These are phyloP conservation scores for Tetracladium setigerum DNA, from an alignment of 495 filamentous ascomycete species.

Conservation along the genomic window DNA sequence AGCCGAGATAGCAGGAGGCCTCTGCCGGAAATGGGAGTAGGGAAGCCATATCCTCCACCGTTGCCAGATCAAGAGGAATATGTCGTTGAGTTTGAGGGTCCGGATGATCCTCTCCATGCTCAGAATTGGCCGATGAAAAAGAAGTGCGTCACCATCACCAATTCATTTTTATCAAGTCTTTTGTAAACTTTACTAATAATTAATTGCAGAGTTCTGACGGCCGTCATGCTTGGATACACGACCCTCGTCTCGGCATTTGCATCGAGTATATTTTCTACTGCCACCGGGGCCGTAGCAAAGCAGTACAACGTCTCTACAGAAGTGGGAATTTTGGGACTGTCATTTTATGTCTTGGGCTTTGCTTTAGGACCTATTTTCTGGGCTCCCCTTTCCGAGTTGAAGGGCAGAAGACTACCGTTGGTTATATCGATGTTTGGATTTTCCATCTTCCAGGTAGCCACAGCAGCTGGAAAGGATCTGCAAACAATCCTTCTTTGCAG, in stretches of 20 bases:
- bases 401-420: constrained; percentile 65
- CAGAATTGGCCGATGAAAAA: constrained; percentile 75
- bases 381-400: constrained; percentile 73
- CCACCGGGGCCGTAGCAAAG: constrained; percentile 41
- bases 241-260: constrained; percentile 71
- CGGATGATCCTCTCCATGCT: constrained; percentile 71
- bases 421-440: constrained; percentile 72
- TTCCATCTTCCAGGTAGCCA: constrained; percentile 63
- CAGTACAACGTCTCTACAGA: constrained; percentile 49
- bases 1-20: constrained; percentile 47
- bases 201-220: constrained; percentile 45
- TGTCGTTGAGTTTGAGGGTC: constrained; percentile 80
- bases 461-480: constrained; percentile 67
- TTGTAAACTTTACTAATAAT: constrained; percentile 1
- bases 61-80: constrained; percentile 72
- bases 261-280: constrained; percentile 60
- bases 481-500: constrained; percentile 78
- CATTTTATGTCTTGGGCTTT: constrained; percentile 65
- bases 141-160: constrained; percentile 46
- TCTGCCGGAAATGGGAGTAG: constrained; percentile 54
- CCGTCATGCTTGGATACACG: constrained; percentile 69
- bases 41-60: constrained; percentile 69
- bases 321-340: constrained; percentile 58
- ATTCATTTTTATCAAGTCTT: neutral
- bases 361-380: constrained; percentile 56